phyloP scores from a whole-genome alignment of 2,329 filamentous ascomycete species.

The Metarhizium rileyi region DNA sequence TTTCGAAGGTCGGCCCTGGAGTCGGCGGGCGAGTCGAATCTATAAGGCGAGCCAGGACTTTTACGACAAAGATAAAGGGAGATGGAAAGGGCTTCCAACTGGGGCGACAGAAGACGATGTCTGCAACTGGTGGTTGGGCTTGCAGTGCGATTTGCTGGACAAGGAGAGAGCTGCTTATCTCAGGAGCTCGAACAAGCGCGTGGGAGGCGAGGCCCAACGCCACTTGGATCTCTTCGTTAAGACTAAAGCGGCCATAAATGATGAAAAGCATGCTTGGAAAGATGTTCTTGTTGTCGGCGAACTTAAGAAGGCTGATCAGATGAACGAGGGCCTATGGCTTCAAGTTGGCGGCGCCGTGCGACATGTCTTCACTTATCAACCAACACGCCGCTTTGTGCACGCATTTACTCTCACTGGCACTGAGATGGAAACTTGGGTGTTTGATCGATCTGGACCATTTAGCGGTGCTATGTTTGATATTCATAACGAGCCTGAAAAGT shows the following conservation, averaged over 20 bases:
- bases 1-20: too few species aligned
- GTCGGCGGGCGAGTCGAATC: too few species aligned
- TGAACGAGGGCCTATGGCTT: constrained; percentile 1
- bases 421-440: constrained; percentile 2
- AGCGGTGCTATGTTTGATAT: constrained; percentile 4
- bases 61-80: neutral
- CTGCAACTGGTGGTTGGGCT: neutral
- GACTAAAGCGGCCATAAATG: neutral
- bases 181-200: neutral
- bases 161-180: neutral
- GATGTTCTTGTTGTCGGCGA: neutral
- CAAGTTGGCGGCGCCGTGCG: constrained; percentile 1
- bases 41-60: too few species aligned
- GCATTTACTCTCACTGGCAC: constrained; percentile 1
- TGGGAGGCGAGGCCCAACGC: neutral
- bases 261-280: too few species aligned
- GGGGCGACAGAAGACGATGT: constrained; percentile 1
- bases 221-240: neutral
- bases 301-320: constrained; percentile 1
- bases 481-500: neutral
- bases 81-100: neutral
- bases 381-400: neutral
- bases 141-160: neutral
- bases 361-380: constrained; percentile 2
- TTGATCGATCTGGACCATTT: constrained; percentile 5